Base-by-base conservation (phyloP, 139 green algal genomes). In the Pseudopediastrum boryanum region DNA sequence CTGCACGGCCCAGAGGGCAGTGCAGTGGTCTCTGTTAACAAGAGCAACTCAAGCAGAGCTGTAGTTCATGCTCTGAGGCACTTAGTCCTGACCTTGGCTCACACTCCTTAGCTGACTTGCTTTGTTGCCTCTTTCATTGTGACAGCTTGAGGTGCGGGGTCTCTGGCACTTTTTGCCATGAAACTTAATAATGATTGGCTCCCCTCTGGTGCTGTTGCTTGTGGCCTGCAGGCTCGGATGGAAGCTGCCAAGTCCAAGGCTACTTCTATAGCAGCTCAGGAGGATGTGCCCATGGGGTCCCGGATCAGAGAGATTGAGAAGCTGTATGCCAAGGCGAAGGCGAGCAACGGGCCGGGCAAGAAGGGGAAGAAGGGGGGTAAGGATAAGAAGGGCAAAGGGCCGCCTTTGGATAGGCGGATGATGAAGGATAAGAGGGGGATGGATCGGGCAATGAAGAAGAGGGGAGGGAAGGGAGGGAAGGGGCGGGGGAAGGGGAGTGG, bases 221-320 rank as follows among this genome's bases (percentile, higher is more conserved):
- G n/a, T n/a, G n/a, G n/a, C n/a, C 25, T 51, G 23, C 41, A 78
- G 71, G 50, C 54, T 65, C 82, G 84, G 38, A 81, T 97, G 74
- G 84, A 90, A 3, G 61, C 69, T 39, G 94, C 94, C 4, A 82
- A 85, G 2, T 77, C 90, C 51, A 97, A 97, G 85, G 94, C 94
- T 13, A 92, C 94, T 56, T 79, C 75, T 10, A 83, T 97, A 8
- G 82, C 85, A 52, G 90, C 87, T 46, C 89, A 96, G 80, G 94
- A 97, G 77, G 93, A 96, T 74, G 74, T 94, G 79, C 80, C 87
- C 23, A 83, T 87, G 77, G 75, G 84, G 31, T 80, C 48, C 64
- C 92, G 92, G 72, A 86, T 90, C 82, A 70, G 77, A 10, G 90
- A 97, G 83, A 92, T 97, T 51, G 86, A 91, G 73, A 93, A 93